phyloP scores from a whole-genome alignment of 495 filamentous ascomycete genomes.

The Parathielavia hyrcaniae region DNA sequence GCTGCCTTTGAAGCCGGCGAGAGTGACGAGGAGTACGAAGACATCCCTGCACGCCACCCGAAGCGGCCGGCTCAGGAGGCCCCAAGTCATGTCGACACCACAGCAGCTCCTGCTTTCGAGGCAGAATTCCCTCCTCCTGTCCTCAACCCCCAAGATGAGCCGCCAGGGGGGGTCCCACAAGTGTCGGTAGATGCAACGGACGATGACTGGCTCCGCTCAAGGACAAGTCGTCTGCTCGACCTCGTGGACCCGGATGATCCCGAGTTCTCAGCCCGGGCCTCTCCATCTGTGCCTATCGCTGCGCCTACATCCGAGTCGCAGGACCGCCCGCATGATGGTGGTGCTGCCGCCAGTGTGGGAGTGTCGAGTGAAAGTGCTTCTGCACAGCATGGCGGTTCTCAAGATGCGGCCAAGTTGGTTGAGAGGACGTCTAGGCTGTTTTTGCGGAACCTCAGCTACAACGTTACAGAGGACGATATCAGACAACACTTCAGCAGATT shows the following conservation, averaged over 20 bases:
- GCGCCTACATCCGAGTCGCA: constrained; percentile 21
- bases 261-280: constrained; percentile 22
- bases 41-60: constrained; percentile 38
- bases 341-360: constrained; percentile 23
- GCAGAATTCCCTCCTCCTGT: constrained; percentile 8
- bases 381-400: constrained; percentile 27
- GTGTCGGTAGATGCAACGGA: constrained; percentile 52
- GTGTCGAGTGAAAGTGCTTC: constrained; percentile 21
- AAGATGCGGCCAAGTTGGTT: constrained; percentile 44
- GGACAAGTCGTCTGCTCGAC: constrained; percentile 85
- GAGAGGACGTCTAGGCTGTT: constrained; percentile 66
- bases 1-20: constrained; percentile 44
- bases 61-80: constrained; percentile 37
- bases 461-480: constrained; percentile 70
- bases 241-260: constrained; percentile 58
- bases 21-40: constrained; percentile 63
- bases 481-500: constrained; percentile 60
- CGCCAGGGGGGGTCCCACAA: constrained; percentile 14
- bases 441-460: constrained; percentile 81
- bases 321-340: constrained; percentile 20
- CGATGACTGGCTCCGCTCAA: constrained; percentile 86
- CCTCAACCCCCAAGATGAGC: constrained; percentile 14
- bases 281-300: constrained; percentile 10
- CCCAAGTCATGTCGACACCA: constrained; percentile 14
- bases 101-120: constrained; percentile 7